Conservation (phyloP, 371 early-diverging fungal species). For the Rhizopus stolonifer region DNA sequence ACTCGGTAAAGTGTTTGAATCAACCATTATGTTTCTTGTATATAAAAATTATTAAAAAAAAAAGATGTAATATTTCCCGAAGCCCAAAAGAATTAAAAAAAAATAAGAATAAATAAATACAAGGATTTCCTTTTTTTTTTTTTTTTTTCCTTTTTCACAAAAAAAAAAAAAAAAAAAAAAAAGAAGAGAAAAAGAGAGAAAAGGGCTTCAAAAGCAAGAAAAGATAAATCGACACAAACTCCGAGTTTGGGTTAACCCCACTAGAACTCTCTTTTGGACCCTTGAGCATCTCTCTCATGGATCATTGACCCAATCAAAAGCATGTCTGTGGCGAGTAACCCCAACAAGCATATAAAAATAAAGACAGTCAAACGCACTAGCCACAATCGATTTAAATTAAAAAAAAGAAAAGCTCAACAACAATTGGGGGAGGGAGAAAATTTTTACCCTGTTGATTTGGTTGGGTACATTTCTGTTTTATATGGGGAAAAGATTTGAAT, state of each 20-base stretch:
- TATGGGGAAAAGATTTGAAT: no score
- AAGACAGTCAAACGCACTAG: no score
- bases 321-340: slow-evolving; percentile 3
- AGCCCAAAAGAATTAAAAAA: background rate
- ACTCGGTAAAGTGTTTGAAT: slow-evolving; percentile 22
- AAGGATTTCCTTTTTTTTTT: slow-evolving; percentile 3
- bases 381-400: no score
- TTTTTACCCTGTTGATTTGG: no score
- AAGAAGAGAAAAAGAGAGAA: slow-evolving; percentile 20
- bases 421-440: slow-evolving; percentile 2
- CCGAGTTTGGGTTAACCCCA: slow-evolving; percentile 12
- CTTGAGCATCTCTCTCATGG: slow-evolving; percentile 1
- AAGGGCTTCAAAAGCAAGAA: slow-evolving; percentile 8
- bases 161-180: background rate
- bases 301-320: slow-evolving; percentile 22
- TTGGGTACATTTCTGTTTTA: no score
- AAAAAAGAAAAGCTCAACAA: background rate
- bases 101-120: slow-evolving; percentile 2
- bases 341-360: slow-evolving; percentile 10
- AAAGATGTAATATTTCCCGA: background rate
- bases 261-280: background rate
- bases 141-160: slow-evolving; percentile 6
- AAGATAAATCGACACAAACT: slow-evolving; percentile 3
- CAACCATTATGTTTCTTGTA: no score
- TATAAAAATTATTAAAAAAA: no score